Base-by-base conservation (phyloP, 2,329 filamentous ascomycete species). In the Hypoxylon sp. region DNA sequence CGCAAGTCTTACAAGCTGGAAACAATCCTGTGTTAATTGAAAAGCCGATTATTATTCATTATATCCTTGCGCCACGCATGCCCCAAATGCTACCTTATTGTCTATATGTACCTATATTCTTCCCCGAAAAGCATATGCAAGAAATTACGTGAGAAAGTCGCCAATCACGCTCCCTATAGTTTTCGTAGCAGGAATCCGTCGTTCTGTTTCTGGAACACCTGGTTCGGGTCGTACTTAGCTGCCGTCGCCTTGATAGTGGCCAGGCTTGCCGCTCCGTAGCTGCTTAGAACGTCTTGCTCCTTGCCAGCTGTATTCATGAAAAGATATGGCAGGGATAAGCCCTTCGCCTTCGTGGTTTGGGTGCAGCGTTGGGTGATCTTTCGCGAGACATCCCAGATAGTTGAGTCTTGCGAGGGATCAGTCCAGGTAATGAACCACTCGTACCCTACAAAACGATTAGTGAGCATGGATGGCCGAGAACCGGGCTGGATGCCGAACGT, bases 391-490 rank as follows among this genome's bases (percentile, higher is more conserved):
- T 63, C 35, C 17, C 33, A 51, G 29, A 66, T 55, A n/a, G 56
- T 42, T 8, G 27, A 37, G 21, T 67, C 62, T 11, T 65, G 48
- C 15, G 62, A 20, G 11, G 60, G 27, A 46, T 65, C 55, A 15
- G 41, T 37, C 48, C 61, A 67, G 3, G 60, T 61, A 21, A 67
- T 62, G 42, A 49, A 67, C 46, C 62, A 60, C 40, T 67, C 64
- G 17, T 67, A 64, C 62, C 62, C 64, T 66, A 15, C 3, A n/a
- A 37, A 20, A 13, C 26, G 8, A 17, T 6, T 13, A 33, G 26
- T 60, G 37, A 58, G 48, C 41, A 27, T 20, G 21, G 17, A 17
- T 13, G 48, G 6, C 11, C 17, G 37, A 3, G n/a, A 35, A 17
- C n/a, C 10, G 17, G 18, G 11, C 2, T 2, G 4, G 9, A 23